Percentiles rank a stretch among this genome's conserved stretches.
phyloP scores from a whole-genome alignment of 331 rosid species.

The Quercus phellos region DNA sequence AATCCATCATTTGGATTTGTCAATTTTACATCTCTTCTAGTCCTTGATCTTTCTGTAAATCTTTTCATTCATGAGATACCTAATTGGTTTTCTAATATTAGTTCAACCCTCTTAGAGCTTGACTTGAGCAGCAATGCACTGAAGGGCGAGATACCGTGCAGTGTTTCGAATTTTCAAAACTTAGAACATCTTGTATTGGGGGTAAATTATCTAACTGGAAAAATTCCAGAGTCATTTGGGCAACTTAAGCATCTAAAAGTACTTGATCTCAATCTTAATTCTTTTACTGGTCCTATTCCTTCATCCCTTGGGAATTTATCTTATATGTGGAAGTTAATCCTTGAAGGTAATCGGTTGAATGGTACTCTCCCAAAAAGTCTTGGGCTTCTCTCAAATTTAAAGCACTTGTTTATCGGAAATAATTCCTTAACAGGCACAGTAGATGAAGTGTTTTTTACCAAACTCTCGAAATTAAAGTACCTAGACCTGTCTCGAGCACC shows the following conservation, averaged over 20 bases:
- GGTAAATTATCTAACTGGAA: conserved; percentile 18
- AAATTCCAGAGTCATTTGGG: conserved; percentile 24
- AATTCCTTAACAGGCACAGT: conserved; percentile 23
- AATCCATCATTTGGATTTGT: neutral
- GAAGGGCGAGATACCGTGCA: conserved; percentile 23
- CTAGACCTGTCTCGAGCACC: neutral
- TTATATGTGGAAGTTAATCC: conserved; percentile 23
- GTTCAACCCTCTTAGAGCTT: conserved; percentile 13
- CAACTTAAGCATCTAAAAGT: conserved; percentile 23
- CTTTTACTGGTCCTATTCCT: conserved; percentile 12
- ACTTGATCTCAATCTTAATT: conserved; percentile 19
- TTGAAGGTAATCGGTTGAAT: conserved; percentile 20
- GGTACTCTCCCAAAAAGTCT: conserved; percentile 23
- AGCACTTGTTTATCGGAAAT: conserved; percentile 16
- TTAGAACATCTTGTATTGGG: conserved; percentile 6
- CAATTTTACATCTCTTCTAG: conserved; percentile 26
- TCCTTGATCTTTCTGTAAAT: conserved; percentile 30
- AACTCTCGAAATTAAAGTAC: neutral
- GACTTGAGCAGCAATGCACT: conserved; percentile 8
- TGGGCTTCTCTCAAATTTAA: conserved; percentile 11
- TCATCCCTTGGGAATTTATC: conserved; percentile 30
- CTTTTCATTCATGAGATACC: conserved; percentile 23
- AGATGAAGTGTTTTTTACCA: neutral
- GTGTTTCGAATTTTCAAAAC: conserved; percentile 19
- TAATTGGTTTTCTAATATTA: conserved; percentile 17